A percentile compares a stretch with the other conserved stretches of the same genome.
Evolutionary conservation across 768 basidiomycete species (phyloP).

Genomic region (Hygrophorus pudorinus): DNA sequence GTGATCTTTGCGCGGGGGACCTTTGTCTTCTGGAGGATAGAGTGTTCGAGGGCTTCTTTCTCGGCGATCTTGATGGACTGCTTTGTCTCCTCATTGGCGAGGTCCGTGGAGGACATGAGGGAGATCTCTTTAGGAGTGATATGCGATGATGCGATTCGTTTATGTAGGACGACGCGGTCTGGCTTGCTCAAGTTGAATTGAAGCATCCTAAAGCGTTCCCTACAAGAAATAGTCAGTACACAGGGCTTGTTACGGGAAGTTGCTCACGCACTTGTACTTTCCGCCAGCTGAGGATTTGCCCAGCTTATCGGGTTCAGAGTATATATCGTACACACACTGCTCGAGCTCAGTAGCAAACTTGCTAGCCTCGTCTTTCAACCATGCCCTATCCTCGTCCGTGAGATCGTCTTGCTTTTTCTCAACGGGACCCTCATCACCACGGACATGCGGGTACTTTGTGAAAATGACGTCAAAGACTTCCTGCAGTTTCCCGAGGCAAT

Average conservation of each 20-base stretch:
- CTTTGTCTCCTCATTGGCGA: constrained; percentile 81
- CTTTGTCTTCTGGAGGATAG: constrained; percentile 64
- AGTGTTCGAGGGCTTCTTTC: constrained; percentile 75
- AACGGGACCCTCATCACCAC: constrained; percentile 17
- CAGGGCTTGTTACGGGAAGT: neutral
- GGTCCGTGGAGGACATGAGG: constrained; percentile 78
- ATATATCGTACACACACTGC: constrained; percentile 62
- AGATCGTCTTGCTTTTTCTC: constrained; percentile 43
- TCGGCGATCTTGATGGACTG: constrained; percentile 76
- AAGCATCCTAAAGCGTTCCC: constrained; percentile 86
- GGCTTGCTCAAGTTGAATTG: constrained; percentile 79
- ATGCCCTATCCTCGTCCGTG: constrained; percentile 48
- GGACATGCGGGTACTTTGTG: constrained; percentile 49
- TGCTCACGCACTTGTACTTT: constrained; percentile 65
- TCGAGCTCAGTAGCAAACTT: constrained; percentile 67
- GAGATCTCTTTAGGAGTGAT: constrained; percentile 68
- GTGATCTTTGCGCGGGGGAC: constrained; percentile 75
- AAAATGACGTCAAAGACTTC: constrained; percentile 67
- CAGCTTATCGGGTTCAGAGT: constrained; percentile 67
- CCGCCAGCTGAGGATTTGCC: constrained; percentile 51
- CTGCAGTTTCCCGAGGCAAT: constrained; percentile 68
- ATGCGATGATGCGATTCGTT: constrained; percentile 57
- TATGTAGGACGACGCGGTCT: constrained; percentile 73
- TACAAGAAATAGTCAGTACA: constrained; percentile 19
- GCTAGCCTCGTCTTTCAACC: constrained; percentile 46